Base-by-base conservation (phyloP, 345 rosid genomes). In the Rubroshorea leprosula region DNA sequence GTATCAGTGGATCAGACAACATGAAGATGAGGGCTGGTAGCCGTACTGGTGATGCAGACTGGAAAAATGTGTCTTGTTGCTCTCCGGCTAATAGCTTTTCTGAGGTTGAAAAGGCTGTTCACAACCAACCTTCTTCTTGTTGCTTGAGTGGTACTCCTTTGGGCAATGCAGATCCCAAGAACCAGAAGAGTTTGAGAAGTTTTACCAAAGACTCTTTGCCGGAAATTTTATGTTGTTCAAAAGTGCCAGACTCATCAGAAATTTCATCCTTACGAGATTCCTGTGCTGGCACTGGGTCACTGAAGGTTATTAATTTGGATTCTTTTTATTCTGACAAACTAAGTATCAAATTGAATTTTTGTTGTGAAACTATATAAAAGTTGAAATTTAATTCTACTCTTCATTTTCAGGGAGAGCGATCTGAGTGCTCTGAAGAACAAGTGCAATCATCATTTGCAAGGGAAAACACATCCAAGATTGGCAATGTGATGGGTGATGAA, bases 221-320 rank as follows among this genome's bases (percentile, higher is more conserved):
- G 45, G 60, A 46, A 44, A 23, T 51, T 38, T 51, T 60, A 1
- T 60, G 31, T 54, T 50, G 17, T 55, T 68, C 64, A 38, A 73
- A 45, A 35, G 45, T 58, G 65, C 62, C 58, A 20, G 65, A 67
- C 23, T 10, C 20, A 57, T 54, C 51, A 43, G 67, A 68, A 47
- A 49, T 61, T 49, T 73, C 65, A 51, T 62, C 65, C 55, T 27
- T 31, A 5, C 57, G 47, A 38, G 39, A 49, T 27, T 58, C 59
- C 10, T 51, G 20, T 57, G 29, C 43, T 54, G 68, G 52, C 12
- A 43, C 51, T 41, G 52, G 27, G 50, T 41, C 58, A 7, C 17
- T 65, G 45, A 71, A 74, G 68, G 74, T 77, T 26, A 25, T 70
- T 77, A 29, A 20, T 47, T 44, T 53, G 29, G 23, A 47, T 66